These are phyloP conservation scores for Tolypocladium ovalisporum DNA, from an alignment of 2,329 filamentous ascomycete species.

Conservation along the genomic window DNA sequence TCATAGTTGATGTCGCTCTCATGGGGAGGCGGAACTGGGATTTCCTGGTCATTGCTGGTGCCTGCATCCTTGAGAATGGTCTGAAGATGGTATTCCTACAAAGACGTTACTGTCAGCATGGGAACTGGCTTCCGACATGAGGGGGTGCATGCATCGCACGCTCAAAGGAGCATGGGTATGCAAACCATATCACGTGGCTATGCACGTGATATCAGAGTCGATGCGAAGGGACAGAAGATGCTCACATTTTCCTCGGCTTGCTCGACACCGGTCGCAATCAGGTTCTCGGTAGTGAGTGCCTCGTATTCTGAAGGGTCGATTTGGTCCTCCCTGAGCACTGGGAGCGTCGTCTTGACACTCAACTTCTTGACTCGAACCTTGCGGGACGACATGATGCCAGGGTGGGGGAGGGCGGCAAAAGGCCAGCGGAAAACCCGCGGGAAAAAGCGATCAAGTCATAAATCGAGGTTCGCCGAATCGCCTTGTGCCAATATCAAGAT, in stretches of 20 bases:
- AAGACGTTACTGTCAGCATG: slow-evolving; percentile 16
- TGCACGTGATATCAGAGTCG: slow-evolving; percentile 36
- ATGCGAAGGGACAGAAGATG: slow-evolving; percentile 23
- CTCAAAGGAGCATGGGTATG: slow-evolving; percentile 3
- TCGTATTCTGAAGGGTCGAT: slow-evolving; percentile 83
- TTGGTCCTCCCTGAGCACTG: slow-evolving; percentile 80
- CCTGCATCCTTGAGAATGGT: slow-evolving; percentile 55
- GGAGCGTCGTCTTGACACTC: slow-evolving; percentile 78
- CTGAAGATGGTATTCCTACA: slow-evolving; percentile 89
- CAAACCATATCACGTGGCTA: slow-evolving; percentile 29
- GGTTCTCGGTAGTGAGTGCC: slow-evolving; percentile 66
- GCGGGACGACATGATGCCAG: slow-evolving; percentile 48
- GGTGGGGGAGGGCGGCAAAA: slow-evolving; percentile 24
- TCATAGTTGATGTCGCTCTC: slow-evolving; percentile 71
- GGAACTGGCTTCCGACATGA: background rate
- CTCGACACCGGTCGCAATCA: slow-evolving; percentile 95
- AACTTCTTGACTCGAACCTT: slow-evolving; percentile 83
- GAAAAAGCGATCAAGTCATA: slow-evolving; percentile 56
- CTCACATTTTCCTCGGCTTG: slow-evolving; percentile 94
- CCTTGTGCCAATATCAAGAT: slow-evolving; percentile 39
- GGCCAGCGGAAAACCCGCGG: slow-evolving; percentile 46
- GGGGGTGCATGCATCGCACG: slow-evolving; percentile 9
- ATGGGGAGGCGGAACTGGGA: slow-evolving; percentile 54
- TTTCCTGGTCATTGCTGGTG: slow-evolving; percentile 47
- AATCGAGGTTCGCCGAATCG: slow-evolving; percentile 42